Conservation (phyloP, 2,329 filamentous ascomycete species). For the Aureobasidium mangrovei region DNA sequence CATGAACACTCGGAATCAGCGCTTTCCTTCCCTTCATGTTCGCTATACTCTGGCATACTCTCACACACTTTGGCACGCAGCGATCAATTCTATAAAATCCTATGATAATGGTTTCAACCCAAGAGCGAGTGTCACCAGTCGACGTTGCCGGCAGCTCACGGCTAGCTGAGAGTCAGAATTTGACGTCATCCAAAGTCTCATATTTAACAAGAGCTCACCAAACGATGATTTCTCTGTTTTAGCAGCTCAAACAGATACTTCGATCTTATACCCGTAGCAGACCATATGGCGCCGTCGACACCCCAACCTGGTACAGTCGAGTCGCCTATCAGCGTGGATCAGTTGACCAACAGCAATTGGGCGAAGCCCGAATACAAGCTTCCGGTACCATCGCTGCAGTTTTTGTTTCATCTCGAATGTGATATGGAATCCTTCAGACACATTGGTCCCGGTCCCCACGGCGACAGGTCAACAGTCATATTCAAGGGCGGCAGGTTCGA, state of each 20-base stretch:
- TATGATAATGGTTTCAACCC: no score
- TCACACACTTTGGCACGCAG: no score
- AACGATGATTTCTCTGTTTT: neutral
- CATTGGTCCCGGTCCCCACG: conserved; percentile 19
- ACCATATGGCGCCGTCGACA: conserved; percentile 5
- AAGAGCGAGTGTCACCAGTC: neutral
- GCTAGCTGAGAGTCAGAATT: neutral
- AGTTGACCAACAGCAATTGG: conserved; percentile 22
- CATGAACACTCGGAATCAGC: no score
- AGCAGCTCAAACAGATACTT: neutral
- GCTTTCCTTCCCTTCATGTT: no score
- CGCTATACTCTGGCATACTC: no score
- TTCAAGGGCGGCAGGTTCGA: conserved; percentile 22
- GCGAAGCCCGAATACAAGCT: conserved; percentile 19
- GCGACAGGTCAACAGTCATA: conserved; percentile 20
- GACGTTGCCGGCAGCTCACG: neutral
- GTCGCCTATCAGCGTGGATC: conserved; percentile 9
- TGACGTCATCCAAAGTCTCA: neutral
- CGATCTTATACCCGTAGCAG: neutral
- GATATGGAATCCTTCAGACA: conserved; percentile 21
- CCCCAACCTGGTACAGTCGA: neutral
- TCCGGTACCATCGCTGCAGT: conserved; percentile 18
- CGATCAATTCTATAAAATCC: no score
- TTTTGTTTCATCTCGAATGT: conserved; percentile 22
- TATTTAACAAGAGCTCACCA: no score